These are phyloP conservation scores for Colletotrichum chlorophyti DNA, from an alignment of 2,329 filamentous ascomycete genomes.

Conservation along the genomic window DNA sequence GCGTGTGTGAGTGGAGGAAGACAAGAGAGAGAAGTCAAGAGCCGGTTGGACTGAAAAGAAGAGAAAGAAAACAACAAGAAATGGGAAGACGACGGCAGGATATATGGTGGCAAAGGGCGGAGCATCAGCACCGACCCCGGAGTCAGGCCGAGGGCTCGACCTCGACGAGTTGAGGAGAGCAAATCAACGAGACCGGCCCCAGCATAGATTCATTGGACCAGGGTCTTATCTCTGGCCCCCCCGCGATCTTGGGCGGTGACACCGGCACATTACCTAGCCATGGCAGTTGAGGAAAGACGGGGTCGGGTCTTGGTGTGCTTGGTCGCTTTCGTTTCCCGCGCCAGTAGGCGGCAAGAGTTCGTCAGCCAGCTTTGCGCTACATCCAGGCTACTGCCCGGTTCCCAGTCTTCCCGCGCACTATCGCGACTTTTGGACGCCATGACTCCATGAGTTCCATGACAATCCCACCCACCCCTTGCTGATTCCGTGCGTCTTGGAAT, in stretches of 20 bases:
- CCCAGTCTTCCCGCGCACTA: not conserved
- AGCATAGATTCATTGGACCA: not conserved
- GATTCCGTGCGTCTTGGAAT: constrained; percentile 21
- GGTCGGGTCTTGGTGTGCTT: not conserved
- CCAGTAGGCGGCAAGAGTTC: constrained; percentile 4
- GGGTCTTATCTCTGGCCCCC: constrained; percentile 26
- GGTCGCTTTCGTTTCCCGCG: no score
- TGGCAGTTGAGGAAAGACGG: not conserved
- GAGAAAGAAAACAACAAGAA: not conserved
- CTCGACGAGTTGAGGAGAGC: constrained; percentile 8
- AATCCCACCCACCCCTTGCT: not conserved
- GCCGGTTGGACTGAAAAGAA: constrained; percentile 12
- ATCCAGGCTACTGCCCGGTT: not conserved
- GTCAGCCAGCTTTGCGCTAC: not conserved
- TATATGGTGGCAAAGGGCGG: constrained; percentile 28
- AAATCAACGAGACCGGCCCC: constrained; percentile 5
- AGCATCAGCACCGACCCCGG: constrained; percentile 23
- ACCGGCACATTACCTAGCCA: constrained; percentile 17
- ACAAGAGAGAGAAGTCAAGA: constrained; percentile 3
- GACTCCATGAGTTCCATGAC: not conserved
- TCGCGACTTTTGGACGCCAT: not conserved
- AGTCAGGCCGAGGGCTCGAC: constrained; percentile 24
- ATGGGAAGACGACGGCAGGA: constrained; percentile 18
- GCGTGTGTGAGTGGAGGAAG: no score
- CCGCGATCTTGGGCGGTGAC: constrained; percentile 27